Base-by-base conservation (phyloP, 2,329 filamentous ascomycete genomes). In the Grosmannia serpens region DNA sequence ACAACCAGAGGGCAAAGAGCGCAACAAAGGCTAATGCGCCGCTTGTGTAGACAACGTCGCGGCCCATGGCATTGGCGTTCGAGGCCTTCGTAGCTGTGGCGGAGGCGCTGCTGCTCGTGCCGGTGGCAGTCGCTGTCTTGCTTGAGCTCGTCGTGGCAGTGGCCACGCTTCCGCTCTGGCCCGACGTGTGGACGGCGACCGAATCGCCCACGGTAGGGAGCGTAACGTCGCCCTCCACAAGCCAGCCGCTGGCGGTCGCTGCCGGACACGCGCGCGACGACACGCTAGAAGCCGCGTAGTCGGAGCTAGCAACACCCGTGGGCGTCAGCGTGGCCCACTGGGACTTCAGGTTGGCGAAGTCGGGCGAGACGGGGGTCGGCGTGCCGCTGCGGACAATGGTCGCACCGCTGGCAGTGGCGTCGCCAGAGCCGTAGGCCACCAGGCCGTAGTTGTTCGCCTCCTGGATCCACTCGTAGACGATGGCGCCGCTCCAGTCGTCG, bases 401-500 rank as follows among this genome's bases (percentile, higher is more conserved):
- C 64, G 83, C 88, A 1, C 77, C 91, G 38, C 88, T 87, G 64
- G 83, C 88, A 1, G 77, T 76, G n/a, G 71, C 74, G 8, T 75
- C 75, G 10, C 77, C 70, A 26, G 77, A 77, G 1, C 87, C 88
- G 68, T 95, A 95, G 24, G 79, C 84, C 65, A 95, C 80, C 41
- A 95, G 77, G 46, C 90, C 90, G 70, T 95, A 95, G 66, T 89
- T 72, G 71, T 95, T 95, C 55, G 80, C 76, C 71, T 95, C 90
- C 68, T 92, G 75, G 62, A 95, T 89, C 90, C 90, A 95, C 69
- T 95, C 89, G 72, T 95, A 95, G 64, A 95, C 78, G 62, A 95
- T 91, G 57, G 88, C 79, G 58, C 90, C 90, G 56, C 87, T 91
- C 83, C 73, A 84, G 65, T 79, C 79, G 59, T 77, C 75, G 7